These are phyloP conservation scores for Rhizoctonia solani DNA, from an alignment of 1,284 basidiomycete species.

Conservation along the genomic window DNA sequence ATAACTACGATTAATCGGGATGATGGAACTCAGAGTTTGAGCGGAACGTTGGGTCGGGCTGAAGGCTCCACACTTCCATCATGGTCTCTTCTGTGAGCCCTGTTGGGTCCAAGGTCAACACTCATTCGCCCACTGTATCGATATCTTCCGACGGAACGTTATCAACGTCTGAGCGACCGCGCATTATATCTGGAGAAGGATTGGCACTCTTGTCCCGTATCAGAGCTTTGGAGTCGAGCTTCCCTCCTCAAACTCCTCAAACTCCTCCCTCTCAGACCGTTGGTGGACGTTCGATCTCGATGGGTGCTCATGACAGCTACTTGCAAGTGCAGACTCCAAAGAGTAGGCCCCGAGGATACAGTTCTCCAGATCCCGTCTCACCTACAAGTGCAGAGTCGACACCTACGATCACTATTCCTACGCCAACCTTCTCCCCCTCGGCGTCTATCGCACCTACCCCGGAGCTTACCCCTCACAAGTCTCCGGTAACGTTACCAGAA, in stretches of 20 bases:
- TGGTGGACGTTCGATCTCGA: neutral
- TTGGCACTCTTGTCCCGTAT: neutral
- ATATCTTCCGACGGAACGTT: slow-evolving; percentile 28
- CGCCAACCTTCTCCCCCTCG: slow-evolving; percentile 13
- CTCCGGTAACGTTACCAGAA: neutral
- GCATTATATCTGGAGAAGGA: neutral
- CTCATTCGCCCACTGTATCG: slow-evolving; percentile 18
- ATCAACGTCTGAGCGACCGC: slow-evolving; percentile 16
- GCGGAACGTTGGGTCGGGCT: neutral
- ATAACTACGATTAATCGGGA: neutral
- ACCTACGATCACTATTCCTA: slow-evolving; percentile 11
- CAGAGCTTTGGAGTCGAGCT: neutral
- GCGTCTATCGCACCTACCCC: slow-evolving; percentile 29
- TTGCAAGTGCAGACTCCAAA: slow-evolving; percentile 16
- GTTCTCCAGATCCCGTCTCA: slow-evolving; percentile 5
- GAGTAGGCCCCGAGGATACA: slow-evolving; percentile 18
- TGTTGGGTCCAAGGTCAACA: slow-evolving; percentile 1
- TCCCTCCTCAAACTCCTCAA: slow-evolving; percentile 4
- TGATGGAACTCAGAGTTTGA: neutral
- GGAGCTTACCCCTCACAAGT: slow-evolving; percentile 24
- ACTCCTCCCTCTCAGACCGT: neutral
- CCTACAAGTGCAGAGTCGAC: slow-evolving; percentile 8
- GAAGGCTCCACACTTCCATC: neutral
- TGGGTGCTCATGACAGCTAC: neutral
- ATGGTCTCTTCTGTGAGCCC: neutral